Conservation (phyloP, 202 grass and related monocot species). For the Carex arenaria region DNA sequence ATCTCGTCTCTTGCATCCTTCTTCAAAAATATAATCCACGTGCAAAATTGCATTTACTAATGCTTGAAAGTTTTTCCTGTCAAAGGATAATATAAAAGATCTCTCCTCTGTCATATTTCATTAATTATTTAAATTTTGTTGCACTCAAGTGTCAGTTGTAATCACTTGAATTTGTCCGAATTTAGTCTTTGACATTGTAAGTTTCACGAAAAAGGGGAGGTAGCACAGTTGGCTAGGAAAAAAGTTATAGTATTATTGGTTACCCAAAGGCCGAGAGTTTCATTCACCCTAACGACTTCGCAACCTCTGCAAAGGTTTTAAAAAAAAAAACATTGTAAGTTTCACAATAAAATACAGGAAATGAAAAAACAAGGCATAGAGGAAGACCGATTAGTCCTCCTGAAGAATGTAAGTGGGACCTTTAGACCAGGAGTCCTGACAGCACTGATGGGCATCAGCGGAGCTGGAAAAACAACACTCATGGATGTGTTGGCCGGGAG, state of each 20-base stretch:
- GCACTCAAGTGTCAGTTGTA: background rate
- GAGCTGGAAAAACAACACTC: slow-evolving; percentile 81
- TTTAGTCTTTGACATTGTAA: slow-evolving; percentile 10
- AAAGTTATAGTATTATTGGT: too few relatives aligned
- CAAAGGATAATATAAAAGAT: background rate
- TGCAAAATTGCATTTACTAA: background rate
- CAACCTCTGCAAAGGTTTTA: too few relatives aligned
- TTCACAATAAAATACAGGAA: slow-evolving; percentile 41
- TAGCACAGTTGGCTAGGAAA: too few relatives aligned
- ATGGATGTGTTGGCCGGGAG: slow-evolving; percentile 94
- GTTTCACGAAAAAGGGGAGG: background rate
- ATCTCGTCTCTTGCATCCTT: background rate
- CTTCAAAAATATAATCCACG: slow-evolving; percentile 6
- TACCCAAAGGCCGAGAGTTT: too few relatives aligned
- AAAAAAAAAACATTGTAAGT: too few relatives aligned
- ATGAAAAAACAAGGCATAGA: slow-evolving; percentile 69
- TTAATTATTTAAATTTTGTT: background rate
- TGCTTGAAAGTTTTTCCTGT: background rate
- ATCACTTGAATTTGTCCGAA: background rate
- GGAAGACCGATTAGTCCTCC: slow-evolving; percentile 65
- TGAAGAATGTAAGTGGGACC: slow-evolving; percentile 80
- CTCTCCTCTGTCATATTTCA: background rate
- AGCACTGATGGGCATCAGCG: slow-evolving; percentile 87
- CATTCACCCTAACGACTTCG: too few relatives aligned
- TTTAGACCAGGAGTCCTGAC: slow-evolving; percentile 87